Evolutionary conservation across 805 yeast species (phyloP), one percentile per base, ranked within the genome.

Genomic region (Saccharomycopsis guyanensis): DNA sequence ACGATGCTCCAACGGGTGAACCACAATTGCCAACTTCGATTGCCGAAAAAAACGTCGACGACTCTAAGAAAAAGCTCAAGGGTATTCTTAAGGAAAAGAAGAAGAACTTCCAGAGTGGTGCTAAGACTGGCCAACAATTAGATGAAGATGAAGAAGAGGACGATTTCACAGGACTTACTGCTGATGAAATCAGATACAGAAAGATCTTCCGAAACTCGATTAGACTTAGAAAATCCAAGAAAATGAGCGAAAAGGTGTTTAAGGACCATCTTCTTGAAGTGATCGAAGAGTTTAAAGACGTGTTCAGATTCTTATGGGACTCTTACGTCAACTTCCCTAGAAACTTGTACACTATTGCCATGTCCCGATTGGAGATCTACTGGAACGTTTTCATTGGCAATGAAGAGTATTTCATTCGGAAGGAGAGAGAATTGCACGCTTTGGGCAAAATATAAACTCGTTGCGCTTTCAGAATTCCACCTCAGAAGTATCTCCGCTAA

Each of bases 91-190:
- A 49, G 38, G 23, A 43, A 12, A 50, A 47, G 32, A 38, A 38
- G 34, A 33, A 44, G 15, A 46, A 46, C 23, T 40, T 25, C n/a
- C 27, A 27, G 10, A 33, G 20, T 10, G 23, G 44, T 22, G 45
- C 32, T 29, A 12, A 16, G 12, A 34, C 36, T 3, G 43, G 39
- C 12, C 15, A 38, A 16, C 16, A 40, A 15, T 8, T 22, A 4
- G 51, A 24, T 15, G 53, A 48, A 12, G 56, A 56, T 22, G 48
- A 48, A 27, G 57, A 52, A 38, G 53, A 56, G 45, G 16, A 25
- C 22, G 15, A 44, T 41, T n/a, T 24, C 33, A 24, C 31, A 43
- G 42, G 32, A n/a, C 43, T 45, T 39, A 43, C 49, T 16, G 16
- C 19, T 19, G 49, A 42, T 19, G 52, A 49, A 29, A 39, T 40